phyloP scores from a whole-genome alignment of 352 stramenopile genomes.

The Blastocystis sp. region DNA sequence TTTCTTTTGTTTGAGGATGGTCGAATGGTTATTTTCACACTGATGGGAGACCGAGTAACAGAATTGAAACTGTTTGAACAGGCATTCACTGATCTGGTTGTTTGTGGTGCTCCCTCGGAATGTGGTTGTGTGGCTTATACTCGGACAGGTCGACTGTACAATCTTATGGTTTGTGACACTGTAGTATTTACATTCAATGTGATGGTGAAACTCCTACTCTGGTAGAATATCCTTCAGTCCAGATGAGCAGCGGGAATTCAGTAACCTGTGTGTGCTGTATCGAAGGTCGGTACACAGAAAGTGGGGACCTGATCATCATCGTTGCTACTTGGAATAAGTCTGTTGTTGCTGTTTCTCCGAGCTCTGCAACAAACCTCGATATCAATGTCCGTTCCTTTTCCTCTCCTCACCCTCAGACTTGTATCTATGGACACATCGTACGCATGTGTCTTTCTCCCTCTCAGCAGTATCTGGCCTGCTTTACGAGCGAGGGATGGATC shows the following conservation, averaged over 20 bases:
- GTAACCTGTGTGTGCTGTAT: constrained; percentile 2
- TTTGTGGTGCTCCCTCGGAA: not conserved
- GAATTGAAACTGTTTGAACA: constrained; percentile 42
- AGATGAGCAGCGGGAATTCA: not conserved
- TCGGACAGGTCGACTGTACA: not conserved
- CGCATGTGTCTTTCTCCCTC: not conserved
- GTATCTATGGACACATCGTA: not conserved
- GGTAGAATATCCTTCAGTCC: not conserved
- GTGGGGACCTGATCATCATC: not conserved
- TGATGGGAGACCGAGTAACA: not conserved
- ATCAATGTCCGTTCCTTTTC: not conserved
- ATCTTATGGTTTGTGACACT: not conserved
- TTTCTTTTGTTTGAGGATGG: constrained; percentile 49
- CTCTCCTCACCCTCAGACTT: not conserved
- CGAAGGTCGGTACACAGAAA: constrained; percentile 12
- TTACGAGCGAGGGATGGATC: constrained; percentile 19
- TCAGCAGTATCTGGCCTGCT: not conserved
- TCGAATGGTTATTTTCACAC: not conserved
- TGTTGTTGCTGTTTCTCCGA: not conserved
- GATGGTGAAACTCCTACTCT: not conserved
- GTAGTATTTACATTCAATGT: constrained; percentile 13
- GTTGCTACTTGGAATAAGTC: constrained; percentile 1
- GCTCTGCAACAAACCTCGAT: not conserved
- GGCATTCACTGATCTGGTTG: constrained; percentile 32
- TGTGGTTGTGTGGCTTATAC: constrained; percentile 7